These are phyloP conservation scores for Laguncularia racemosa DNA, from an alignment of 345 rosid genomes.

Conservation along the genomic window DNA sequence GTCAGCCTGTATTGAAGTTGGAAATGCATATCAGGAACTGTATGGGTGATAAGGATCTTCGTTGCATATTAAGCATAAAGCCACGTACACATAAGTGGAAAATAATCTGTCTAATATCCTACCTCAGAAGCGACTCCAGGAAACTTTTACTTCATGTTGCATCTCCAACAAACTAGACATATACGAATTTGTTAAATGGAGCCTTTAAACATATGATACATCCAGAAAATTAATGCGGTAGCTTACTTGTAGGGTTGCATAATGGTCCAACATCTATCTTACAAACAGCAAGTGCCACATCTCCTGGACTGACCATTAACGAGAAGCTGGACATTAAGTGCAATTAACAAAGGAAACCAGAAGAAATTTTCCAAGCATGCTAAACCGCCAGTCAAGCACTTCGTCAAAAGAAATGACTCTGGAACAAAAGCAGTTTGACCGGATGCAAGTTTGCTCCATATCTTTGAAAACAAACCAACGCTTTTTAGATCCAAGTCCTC, in stretches of 20 bases:
- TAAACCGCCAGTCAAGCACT: conserved; percentile 88
- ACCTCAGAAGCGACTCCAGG: no score
- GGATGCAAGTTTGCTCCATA: conserved; percentile 59
- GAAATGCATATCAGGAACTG: no score
- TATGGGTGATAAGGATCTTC: no score
- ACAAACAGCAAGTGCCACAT: conserved; percentile 53
- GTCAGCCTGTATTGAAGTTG: conserved; percentile 21
- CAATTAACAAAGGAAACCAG: conserved; percentile 81
- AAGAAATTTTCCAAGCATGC: conserved; percentile 56
- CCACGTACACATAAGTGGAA: neutral
- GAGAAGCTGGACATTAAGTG: conserved; percentile 54
- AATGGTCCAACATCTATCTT: conserved; percentile 48
- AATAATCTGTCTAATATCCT: no score
- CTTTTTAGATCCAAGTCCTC: conserved; percentile 38
- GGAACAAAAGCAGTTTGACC: conserved; percentile 55
- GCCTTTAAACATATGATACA: neutral
- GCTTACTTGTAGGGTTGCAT: conserved; percentile 36
- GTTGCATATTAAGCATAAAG: neutral
- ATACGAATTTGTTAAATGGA: conserved; percentile 13
- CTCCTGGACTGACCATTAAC: conserved; percentile 34
- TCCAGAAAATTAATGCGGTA: neutral
- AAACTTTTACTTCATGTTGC: no score
- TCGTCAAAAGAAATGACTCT: conserved; percentile 64
- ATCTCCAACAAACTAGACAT: conserved; percentile 12
- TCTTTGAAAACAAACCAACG: conserved; percentile 31